Conservation (phyloP, 2,329 filamentous ascomycete species). For the Clarireedia monteithiana region DNA sequence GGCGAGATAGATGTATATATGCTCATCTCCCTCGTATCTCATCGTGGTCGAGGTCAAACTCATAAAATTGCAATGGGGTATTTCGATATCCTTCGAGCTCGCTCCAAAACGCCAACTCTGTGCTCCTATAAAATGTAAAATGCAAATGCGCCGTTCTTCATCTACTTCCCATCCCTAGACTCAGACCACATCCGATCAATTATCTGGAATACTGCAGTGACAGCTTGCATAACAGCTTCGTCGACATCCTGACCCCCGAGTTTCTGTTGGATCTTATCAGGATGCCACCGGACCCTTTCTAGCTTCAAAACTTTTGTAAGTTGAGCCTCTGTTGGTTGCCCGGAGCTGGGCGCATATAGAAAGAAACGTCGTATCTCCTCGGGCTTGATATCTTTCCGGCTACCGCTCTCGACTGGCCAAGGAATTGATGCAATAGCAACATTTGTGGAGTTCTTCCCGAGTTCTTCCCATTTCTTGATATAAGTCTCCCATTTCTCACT, state of each 20-base stretch:
- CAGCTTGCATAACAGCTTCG: slow-evolving; percentile 61
- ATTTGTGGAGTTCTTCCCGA: slow-evolving; percentile 35
- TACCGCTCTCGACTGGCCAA: slow-evolving; percentile 61
- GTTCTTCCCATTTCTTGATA: slow-evolving; percentile 50
- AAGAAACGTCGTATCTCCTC: slow-evolving; percentile 56
- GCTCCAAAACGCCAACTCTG: slow-evolving; percentile 16
- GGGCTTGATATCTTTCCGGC: slow-evolving; percentile 43
- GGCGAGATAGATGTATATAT: too few species aligned
- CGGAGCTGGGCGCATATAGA: slow-evolving; percentile 37
- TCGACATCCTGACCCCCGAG: slow-evolving; percentile 66
- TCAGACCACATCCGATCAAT: slow-evolving; percentile 76
- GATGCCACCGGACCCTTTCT: slow-evolving; percentile 92
- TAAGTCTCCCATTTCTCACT: slow-evolving; percentile 59
- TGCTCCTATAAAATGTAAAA: slow-evolving; percentile 1
- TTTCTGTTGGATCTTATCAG: slow-evolving; percentile 92
- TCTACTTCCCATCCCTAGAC: slow-evolving; percentile 11
- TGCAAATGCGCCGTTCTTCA: background rate
- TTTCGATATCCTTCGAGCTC: background rate
- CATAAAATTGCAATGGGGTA: too few species aligned
- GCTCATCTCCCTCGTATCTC: too few species aligned
- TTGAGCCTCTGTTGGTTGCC: slow-evolving; percentile 28
- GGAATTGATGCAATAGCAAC: slow-evolving; percentile 40
- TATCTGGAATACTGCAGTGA: slow-evolving; percentile 88
- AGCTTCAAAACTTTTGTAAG: slow-evolving; percentile 56
- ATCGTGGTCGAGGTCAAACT: too few species aligned